A percentile compares a stretch with the other conserved stretches of the same genome.
phyloP scores from a whole-genome alignment of 208 protist genomes.

The Trypanosomatidae sp. region DNA sequence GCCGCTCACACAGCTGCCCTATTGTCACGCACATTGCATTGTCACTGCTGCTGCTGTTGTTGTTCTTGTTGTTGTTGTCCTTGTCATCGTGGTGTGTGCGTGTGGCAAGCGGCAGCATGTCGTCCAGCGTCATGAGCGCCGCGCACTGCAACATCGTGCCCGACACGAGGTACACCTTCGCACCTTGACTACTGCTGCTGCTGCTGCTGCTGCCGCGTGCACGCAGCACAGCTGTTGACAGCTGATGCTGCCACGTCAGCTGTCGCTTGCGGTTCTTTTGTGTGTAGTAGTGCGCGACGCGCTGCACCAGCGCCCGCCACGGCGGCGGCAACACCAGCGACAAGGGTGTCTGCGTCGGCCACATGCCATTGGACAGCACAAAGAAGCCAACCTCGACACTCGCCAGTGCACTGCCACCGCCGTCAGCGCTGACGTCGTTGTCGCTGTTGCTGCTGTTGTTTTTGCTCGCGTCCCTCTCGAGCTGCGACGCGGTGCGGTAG shows the following conservation, averaged over 20 bases:
- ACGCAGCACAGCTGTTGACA: conserved; percentile 60
- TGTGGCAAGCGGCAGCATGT: conserved; percentile 8
- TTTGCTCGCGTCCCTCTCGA: too few relatives aligned
- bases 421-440: too few relatives aligned
- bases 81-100: too few relatives aligned
- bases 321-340: conserved; percentile 12
- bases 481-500: too few relatives aligned
- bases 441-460: too few relatives aligned
- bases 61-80: too few relatives aligned
- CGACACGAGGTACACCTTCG: conserved; percentile 51
- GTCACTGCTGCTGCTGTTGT: conserved; percentile 20
- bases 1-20: conserved; percentile 29
- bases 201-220: conserved; percentile 13
- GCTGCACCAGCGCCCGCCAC: conserved; percentile 23
- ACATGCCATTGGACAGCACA: conserved; percentile 87
- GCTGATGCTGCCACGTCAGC: conserved; percentile 83
- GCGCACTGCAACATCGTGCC: conserved; percentile 89
- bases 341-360: conserved; percentile 58
- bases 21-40: conserved; percentile 26
- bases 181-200: too few relatives aligned
- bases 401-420: too few relatives aligned
- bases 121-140: conserved; percentile 86
- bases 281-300: conserved; percentile 79
- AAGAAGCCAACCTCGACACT: conserved; percentile 55
- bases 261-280: conserved; percentile 48